A percentile compares a stretch with the other conserved stretches of the same genome.
phyloP scores from a whole-genome alignment of 257 asterid genomes.

The Ehretia macrophylla region DNA sequence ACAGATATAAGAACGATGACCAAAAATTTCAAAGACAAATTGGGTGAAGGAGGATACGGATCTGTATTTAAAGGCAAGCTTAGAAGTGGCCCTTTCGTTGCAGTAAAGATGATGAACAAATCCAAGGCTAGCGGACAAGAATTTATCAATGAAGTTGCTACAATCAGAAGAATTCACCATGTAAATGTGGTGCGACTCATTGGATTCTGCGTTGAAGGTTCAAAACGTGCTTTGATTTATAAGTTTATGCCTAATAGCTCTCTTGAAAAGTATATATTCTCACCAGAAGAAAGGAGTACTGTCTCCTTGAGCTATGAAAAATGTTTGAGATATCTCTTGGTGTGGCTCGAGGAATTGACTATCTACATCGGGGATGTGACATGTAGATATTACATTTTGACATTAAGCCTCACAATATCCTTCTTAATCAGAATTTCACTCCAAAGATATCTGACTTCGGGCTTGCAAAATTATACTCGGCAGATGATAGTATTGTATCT shows the following conservation, averaged over 20 bases:
- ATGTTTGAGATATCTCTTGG: conserved; percentile 44
- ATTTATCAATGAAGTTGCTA: conserved; percentile 33
- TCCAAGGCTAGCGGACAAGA: conserved; percentile 33
- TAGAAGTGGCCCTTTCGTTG: conserved; percentile 41
- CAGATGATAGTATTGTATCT: conserved; percentile 18
- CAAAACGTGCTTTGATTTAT: conserved; percentile 33
- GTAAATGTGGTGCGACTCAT: conserved; percentile 34
- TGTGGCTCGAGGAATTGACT: conserved; percentile 39
- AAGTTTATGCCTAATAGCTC: conserved; percentile 44
- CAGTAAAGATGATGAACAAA: conserved; percentile 36
- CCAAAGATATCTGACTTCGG: conserved; percentile 46
- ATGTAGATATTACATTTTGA: conserved; percentile 37
- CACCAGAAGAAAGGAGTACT: conserved; percentile 4
- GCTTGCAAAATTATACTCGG: conserved; percentile 25
- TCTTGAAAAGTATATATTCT: conserved; percentile 31
- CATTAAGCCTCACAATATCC: conserved; percentile 40
- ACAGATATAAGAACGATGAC: conserved; percentile 45
- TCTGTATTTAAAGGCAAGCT: conserved; percentile 47
- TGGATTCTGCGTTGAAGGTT: conserved; percentile 41
- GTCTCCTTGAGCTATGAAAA: conserved; percentile 19
- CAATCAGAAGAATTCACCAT: conserved; percentile 37
- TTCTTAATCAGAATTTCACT: conserved; percentile 34
- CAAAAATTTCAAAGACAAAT: conserved; percentile 31
- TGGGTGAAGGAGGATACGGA: conserved; percentile 49
- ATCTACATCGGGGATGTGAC: conserved; percentile 34